Percentiles rank a stretch among this genome's conserved stretches.
Evolutionary conservation across 352 stramenopile genomes (phyloP).

Genomic region (Pythium aquatile): DNA sequence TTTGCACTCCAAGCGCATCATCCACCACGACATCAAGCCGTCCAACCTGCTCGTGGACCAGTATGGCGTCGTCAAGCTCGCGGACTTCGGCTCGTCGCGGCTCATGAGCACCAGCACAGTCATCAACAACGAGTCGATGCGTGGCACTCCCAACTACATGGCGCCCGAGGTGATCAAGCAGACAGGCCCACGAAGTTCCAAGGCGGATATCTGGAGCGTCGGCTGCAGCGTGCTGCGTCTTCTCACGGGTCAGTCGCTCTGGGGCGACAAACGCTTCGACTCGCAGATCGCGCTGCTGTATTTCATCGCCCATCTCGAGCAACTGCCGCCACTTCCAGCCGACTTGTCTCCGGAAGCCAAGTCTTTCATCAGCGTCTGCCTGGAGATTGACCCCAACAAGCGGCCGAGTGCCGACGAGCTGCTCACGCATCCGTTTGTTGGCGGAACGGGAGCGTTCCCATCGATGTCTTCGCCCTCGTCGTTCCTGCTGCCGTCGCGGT

Average conservation of each 20-base stretch:
- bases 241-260: constrained; percentile 59
- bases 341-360: constrained; percentile 39
- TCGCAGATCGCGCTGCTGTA: constrained; percentile 66
- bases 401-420: constrained; percentile 88
- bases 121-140: constrained; percentile 57
- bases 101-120: constrained; percentile 54
- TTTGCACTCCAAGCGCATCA: constrained; percentile 70
- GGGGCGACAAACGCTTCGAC: constrained; percentile 81
- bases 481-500: constrained; percentile 6
- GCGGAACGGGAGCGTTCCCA: background rate
- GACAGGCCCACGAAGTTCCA: constrained; percentile 52
- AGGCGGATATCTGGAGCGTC: constrained; percentile 85
- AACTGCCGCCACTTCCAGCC: constrained; percentile 39
- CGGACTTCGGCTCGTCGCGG: constrained; percentile 92
- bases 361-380: constrained; percentile 50
- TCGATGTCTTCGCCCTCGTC: background rate
- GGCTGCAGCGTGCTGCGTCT: constrained; percentile 81
- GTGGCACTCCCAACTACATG: constrained; percentile 87
- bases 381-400: constrained; percentile 46
- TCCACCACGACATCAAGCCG: constrained; percentile 86
- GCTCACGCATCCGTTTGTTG: constrained; percentile 89
- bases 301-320: constrained; percentile 54
- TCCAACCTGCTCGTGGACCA: constrained; percentile 95
- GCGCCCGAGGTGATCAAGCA: constrained; percentile 88
- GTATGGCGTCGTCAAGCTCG: constrained; percentile 92